Conservation (phyloP, 1,284 basidiomycete species). For the Sanguinoderma infundibulare region DNA sequence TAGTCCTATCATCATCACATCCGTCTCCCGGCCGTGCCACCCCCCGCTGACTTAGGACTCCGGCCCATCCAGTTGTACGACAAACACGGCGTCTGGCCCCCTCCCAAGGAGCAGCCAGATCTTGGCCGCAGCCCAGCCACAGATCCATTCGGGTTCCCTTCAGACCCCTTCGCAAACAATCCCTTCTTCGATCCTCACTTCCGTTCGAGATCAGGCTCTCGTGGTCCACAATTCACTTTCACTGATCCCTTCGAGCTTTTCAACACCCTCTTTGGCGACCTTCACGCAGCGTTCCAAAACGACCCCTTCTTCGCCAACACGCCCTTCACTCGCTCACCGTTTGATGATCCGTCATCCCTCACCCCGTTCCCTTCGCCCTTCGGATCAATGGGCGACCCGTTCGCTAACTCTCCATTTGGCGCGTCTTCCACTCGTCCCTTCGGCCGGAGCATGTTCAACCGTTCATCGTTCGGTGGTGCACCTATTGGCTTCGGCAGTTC, state of each 20-base stretch:
- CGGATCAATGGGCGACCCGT: conserved; percentile 7
- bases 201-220: conserved; percentile 18
- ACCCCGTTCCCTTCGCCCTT: conserved; percentile 27
- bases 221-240: conserved; percentile 45
- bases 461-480: conserved; percentile 1
- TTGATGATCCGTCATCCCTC: conserved; percentile 24
- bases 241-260: conserved; percentile 78
- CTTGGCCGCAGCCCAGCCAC: conserved; percentile 20
- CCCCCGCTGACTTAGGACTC: not conserved
- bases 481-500: too few species aligned
- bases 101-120: conserved; percentile 45
- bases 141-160: not conserved
- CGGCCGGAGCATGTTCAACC: not conserved
- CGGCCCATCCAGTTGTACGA: conserved; percentile 61
- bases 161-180: conserved; percentile 36
- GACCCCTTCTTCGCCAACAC: conserved; percentile 37
- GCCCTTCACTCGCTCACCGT: conserved; percentile 24
- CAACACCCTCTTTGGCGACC: conserved; percentile 65
- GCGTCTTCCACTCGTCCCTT: conserved; percentile 10
- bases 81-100: conserved; percentile 71
- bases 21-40: not conserved
- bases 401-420: conserved; percentile 15
- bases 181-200: conserved; percentile 38
- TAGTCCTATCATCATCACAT: conserved; percentile 2
- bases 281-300: conserved; percentile 29